A percentile compares a stretch with the other conserved stretches of the same genome.
Evolutionary conservation across 768 basidiomycete species (phyloP).

Genomic region (Tylopilus rubrobrunneus): DNA sequence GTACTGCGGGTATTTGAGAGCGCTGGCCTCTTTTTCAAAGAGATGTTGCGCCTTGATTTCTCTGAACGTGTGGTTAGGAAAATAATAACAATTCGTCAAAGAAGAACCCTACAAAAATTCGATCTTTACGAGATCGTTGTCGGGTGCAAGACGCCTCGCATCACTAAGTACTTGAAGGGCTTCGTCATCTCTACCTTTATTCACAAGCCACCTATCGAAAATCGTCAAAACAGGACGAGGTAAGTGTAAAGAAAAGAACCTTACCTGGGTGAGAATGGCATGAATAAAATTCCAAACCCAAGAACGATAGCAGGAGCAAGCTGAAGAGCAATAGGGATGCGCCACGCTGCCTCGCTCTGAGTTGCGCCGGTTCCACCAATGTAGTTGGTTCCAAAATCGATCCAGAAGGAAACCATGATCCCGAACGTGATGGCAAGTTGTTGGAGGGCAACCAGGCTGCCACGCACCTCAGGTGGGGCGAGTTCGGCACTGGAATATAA

Average conservation of each 20-base stretch:
- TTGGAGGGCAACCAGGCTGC: slow-evolving; percentile 76
- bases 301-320: slow-evolving; percentile 71
- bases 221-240: too few species aligned
- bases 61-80: too few species aligned
- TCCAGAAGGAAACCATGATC: slow-evolving; percentile 61
- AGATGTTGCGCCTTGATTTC: too few species aligned
- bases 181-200: too few species aligned
- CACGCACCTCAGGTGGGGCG: slow-evolving; percentile 55
- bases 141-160: too few species aligned
- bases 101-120: too few species aligned
- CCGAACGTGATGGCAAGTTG: slow-evolving; percentile 81
- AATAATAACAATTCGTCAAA: too few species aligned
- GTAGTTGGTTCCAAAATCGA: slow-evolving; percentile 57
- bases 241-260: slow-evolving; percentile 1
- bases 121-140: too few species aligned
- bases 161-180: too few species aligned
- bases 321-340: slow-evolving; percentile 70
- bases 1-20: too few species aligned
- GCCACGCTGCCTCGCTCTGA: slow-evolving; percentile 71
- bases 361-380: slow-evolving; percentile 57
- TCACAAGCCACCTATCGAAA: too few species aligned
- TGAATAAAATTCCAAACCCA: slow-evolving; percentile 65
- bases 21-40: too few species aligned
- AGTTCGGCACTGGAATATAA: slow-evolving; percentile 41
- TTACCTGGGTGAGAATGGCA: slow-evolving; percentile 77